A percentile compares a stretch with the other conserved stretches of the same genome.
phyloP scores from a whole-genome alignment of 2,329 filamentous ascomycete genomes.

The Neopestalotiopsis sp. region DNA sequence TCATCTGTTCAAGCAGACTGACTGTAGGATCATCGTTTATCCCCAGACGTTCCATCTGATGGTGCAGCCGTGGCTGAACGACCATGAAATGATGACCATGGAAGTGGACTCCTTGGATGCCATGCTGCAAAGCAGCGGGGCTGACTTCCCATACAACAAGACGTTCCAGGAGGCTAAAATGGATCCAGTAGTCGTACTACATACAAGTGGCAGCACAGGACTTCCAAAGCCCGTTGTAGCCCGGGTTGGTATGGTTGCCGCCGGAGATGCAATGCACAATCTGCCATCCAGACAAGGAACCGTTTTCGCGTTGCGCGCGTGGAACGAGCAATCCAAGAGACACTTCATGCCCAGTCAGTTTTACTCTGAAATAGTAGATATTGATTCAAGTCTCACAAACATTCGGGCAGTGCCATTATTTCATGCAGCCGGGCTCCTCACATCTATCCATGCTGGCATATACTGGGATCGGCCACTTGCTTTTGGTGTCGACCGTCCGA shows the following conservation, averaged over 20 bases:
- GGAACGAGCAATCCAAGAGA: conserved; percentile 12
- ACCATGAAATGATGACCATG: conserved; percentile 40
- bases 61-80: conserved; percentile 39
- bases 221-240: conserved; percentile 46
- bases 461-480: conserved; percentile 36
- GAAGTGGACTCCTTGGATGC: conserved; percentile 32
- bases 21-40: conserved; percentile 42
- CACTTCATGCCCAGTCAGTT: conserved; percentile 9
- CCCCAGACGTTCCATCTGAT: conserved; percentile 29
- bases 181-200: conserved; percentile 43
- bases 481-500: conserved; percentile 37
- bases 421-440: conserved; percentile 41
- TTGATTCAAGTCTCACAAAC: neutral
- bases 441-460: conserved; percentile 29
- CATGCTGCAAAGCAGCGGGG: conserved; percentile 37
- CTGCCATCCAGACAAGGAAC: conserved; percentile 30
- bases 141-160: conserved; percentile 40
- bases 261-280: conserved; percentile 37
- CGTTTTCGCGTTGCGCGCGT: conserved; percentile 23
- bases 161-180: conserved; percentile 43
- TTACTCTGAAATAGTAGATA: neutral
- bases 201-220: conserved; percentile 49
- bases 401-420: conserved; percentile 40
- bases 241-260: conserved; percentile 42
- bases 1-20: conserved; percentile 43